Percentiles rank a stretch among this genome's conserved stretches.
phyloP scores from a whole-genome alignment of 108 stramenopile species.

The Aurantiochytrium sp. region DNA sequence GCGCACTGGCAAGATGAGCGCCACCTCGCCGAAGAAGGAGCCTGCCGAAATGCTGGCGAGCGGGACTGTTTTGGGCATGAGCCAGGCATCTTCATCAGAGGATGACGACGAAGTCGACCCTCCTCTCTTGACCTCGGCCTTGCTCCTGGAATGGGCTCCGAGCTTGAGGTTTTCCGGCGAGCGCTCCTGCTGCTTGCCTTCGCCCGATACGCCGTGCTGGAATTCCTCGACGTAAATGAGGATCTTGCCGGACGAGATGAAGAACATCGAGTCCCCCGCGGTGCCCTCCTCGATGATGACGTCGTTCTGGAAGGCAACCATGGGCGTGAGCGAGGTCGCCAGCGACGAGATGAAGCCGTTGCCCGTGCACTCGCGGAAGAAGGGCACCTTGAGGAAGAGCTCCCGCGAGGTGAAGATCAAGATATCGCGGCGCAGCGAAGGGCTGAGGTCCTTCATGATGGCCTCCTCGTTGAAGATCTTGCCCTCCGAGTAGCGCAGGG shows the following conservation, averaged over 20 bases:
- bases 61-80: background rate
- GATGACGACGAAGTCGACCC: background rate
- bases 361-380: constrained; percentile 43
- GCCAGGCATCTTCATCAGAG: background rate
- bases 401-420: constrained; percentile 56
- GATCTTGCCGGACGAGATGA: constrained; percentile 51
- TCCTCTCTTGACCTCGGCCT: background rate
- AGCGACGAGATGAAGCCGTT: constrained; percentile 54
- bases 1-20: background rate
- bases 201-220: background rate
- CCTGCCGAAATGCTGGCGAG: background rate
- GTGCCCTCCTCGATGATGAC: constrained; percentile 55
- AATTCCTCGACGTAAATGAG: constrained; percentile 14
- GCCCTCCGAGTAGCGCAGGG: constrained; percentile 59
- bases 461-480: constrained; percentile 60
- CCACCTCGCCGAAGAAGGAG: background rate
- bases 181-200: background rate
- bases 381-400: constrained; percentile 57
- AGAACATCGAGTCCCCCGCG: constrained; percentile 62
- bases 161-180: background rate
- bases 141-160: background rate
- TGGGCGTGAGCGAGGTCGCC: constrained; percentile 51
- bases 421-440: constrained; percentile 58
- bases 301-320: constrained; percentile 59
- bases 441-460: constrained; percentile 55